Evolutionary conservation across 768 basidiomycete genomes (phyloP), one percentile per base, ranked within the genome.

Genomic region (Amanita polypyramis): DNA sequence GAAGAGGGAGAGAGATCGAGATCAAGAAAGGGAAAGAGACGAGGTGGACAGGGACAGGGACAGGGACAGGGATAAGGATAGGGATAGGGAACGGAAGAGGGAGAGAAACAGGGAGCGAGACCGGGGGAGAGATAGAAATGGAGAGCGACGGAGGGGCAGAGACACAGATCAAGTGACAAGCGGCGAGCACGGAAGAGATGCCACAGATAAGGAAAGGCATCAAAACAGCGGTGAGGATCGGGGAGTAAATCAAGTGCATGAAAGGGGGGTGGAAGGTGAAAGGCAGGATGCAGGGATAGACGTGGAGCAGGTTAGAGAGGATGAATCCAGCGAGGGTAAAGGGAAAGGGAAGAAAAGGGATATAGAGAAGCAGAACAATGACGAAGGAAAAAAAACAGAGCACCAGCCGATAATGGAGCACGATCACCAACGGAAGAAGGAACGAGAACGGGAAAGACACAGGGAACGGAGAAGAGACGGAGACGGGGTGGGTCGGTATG

Each of bases 81-180:
- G 45, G 23, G 39, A 40, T 2, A 25, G 11, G 5, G 23, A 40
- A 3, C n/a, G 40, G 8, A n/a, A 42, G 54, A 33, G 37, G 61
- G 61, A 36, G 55, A 15, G 56, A 36, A 61, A 56, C 19, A 62
- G 49, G 44, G 60, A 60, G 15, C 54, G 49, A 23, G 64, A 59
- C 9, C 7, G 40, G 2, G 40, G 27, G 8, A 42, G 27, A 29
- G 40, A 39, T 7, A 27, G 25, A 27, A 7, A 41, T 6, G 14
- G 40, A 27, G 25, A 27, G 23, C 23, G 40, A 15, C 14, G 25
- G 5, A 41, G 40, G 25, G 40, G 27, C 1, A 41, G 14, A 29
- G 23, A 14, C 14, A 14, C 14, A 27, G 25, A 27, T 3, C 25
- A 7, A 7, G 25, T 27, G 25, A 27, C 25, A 27, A 7, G 4